Evolutionary conservation across 2,329 filamentous ascomycete species (phyloP), one percentile per base, ranked within the genome.

Genomic region (Hymenoscyphus scutula): DNA sequence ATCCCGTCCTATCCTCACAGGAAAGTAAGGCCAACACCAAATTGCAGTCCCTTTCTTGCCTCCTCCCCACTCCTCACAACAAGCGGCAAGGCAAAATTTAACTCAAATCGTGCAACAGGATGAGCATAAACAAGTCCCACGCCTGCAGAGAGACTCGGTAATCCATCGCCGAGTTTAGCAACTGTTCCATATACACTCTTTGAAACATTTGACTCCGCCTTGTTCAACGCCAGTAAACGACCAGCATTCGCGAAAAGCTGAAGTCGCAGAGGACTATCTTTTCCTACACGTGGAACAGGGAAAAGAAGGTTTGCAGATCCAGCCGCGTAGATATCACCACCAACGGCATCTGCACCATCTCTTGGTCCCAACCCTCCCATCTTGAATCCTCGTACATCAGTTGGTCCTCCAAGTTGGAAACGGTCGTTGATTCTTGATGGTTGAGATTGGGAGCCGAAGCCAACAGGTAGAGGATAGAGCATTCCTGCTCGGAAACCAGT

Each of bases 21-120:
- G 75, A 99, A 97, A 78, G 91, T 96, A 73, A 99, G 92, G 57
- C 95, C 95, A 48, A 99, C 91, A n/a, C 95, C 95, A 71, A 99
- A 88, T 75, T 95, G 92, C 67, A 99, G 74, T 0, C 95, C 95
- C 79, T 99, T 99, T 61, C 94, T 86, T 17, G 87, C 89, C 70
- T 95, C 89, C 77, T 99, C 95, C 38, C 92, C 92, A 67, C 84
- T 88, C 63, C 95, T 84, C 72, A 92, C 76, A 19, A 94, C 88
- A 63, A 99, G 76, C 1, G 95, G 95, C 68, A 99, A 76, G 70
- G 90, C 92, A 75, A 99, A 97, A 77, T 99, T 99, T 69, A 99
- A 81, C 79, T 99, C 95, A 67, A 99, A 97, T 61, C 95, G 81
- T 11, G 95, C 95, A 23, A 94, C 89, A 0, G 93, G 93, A 73